phyloP scores from a whole-genome alignment of 129 eudicot genomes.

The Lonicera japonica region DNA sequence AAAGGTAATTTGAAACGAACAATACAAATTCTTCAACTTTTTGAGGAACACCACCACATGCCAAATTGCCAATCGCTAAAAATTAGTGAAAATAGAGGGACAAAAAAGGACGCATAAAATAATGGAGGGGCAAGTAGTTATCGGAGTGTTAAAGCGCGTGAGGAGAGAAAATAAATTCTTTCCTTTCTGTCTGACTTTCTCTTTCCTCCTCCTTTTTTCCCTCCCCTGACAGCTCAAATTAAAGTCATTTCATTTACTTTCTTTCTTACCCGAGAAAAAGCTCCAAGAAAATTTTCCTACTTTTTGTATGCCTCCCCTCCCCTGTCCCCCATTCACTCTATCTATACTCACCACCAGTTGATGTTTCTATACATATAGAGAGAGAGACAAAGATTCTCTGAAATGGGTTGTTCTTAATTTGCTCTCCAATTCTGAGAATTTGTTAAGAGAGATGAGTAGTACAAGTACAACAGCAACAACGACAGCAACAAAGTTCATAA shows the following conservation, averaged over 20 bases:
- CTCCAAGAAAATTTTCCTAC: constrained; percentile 17
- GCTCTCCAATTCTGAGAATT: not conserved
- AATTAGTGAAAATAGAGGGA: no score
- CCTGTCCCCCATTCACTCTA: constrained; percentile 13
- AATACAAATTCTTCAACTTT: no score
- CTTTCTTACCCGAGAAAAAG: constrained; percentile 25
- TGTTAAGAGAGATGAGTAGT: constrained; percentile 11
- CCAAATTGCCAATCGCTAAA: no score
- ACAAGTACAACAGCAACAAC: constrained; percentile 11
- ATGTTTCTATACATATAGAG: constrained; percentile 3
- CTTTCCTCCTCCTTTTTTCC: constrained; percentile 15
- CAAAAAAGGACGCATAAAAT: not conserved
- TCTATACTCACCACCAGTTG: not conserved
- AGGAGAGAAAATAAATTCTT: not conserved
- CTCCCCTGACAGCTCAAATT: constrained; percentile 45
- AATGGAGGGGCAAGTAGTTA: not conserved
- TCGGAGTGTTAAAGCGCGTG: not conserved
- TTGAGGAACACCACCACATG: no score
- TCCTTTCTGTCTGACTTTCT: constrained; percentile 9
- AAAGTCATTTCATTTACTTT: constrained; percentile 27
- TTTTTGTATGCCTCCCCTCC: constrained; percentile 6
- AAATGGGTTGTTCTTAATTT: not conserved
- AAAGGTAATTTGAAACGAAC: no score
- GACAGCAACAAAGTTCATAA: constrained; percentile 52
- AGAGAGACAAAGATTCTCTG: not conserved